Conservation (phyloP, 805 yeast species). For the Starmerella kuoi region DNA sequence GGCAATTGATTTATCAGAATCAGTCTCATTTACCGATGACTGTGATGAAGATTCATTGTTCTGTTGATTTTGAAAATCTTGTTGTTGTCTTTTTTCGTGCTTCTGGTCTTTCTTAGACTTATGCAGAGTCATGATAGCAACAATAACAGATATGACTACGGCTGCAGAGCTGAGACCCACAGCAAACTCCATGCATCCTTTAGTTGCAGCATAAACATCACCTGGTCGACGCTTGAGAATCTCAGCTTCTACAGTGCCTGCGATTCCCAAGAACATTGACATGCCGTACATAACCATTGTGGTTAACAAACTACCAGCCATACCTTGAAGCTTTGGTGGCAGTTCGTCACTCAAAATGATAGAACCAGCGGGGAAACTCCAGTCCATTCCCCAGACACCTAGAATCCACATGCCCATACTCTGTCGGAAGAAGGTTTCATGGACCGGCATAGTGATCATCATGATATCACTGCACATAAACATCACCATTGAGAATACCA, state of each 20-base stretch:
- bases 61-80: too few species aligned
- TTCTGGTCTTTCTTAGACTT: not conserved
- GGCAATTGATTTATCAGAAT: too few species aligned
- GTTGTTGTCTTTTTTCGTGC: not conserved
- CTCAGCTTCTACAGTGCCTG: slow-evolving; percentile 32
- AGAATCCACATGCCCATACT: slow-evolving; percentile 45
- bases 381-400: slow-evolving; percentile 63
- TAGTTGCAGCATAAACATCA: slow-evolving; percentile 10
- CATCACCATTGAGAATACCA: slow-evolving; percentile 41
- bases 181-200: slow-evolving; percentile 16
- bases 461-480: slow-evolving; percentile 32
- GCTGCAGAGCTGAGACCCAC: slow-evolving; percentile 16
- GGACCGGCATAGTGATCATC: slow-evolving; percentile 33
- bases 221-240: slow-evolving; percentile 13
- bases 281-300: slow-evolving; percentile 63
- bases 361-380: slow-evolving; percentile 65
- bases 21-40: too few species aligned
- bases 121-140: slow-evolving; percentile 12
- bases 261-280: slow-evolving; percentile 57
- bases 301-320: slow-evolving; percentile 62
- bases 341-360: slow-evolving; percentile 46
- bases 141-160: slow-evolving; percentile 10
- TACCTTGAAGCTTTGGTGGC: slow-evolving; percentile 57
- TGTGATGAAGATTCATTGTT: too few species aligned
- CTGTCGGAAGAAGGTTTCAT: slow-evolving; percentile 49